Base-by-base conservation (phyloP, 345 rosid genomes). In the Boechera stricta region DNA sequence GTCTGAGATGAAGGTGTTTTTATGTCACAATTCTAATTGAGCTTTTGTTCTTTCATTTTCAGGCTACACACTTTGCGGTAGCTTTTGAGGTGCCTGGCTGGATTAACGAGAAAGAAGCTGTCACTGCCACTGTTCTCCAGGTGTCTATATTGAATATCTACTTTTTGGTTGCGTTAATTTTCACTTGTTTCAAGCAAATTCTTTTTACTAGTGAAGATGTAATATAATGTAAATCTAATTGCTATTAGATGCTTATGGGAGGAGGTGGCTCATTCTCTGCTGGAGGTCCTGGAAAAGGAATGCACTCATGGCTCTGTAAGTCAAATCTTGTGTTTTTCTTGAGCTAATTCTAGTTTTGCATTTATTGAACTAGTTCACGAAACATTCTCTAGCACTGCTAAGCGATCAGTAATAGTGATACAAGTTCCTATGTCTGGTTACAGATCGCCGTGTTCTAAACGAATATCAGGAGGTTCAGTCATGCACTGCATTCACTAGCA, bases 181-280 rank as follows among this genome's bases (percentile, higher is more conserved):
- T 54, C 45, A 12, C 18, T 16, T 73, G 26, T 62, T 61, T 72
- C 58, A 5, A 8, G 73, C 21, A 62, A 64, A 29, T 58, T 31
- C 4, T 61, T 18, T 28, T 44, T 36, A 35, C 49, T 10, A 18
- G 15, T 52, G 18, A n/a, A 26, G 38, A 59, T 4, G 41, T 18
- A 21, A 3, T 51, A 11, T 36, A 35, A 56, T 57, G 26, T 58
- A 47, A 72, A 44, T 45, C 16, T 10, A 4, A 55, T 67, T 70
- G 70, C 55, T 18, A 77, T 57, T 62, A 95, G 99, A 87, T 93
- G 93, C 92, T 95, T 71, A 81, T 92, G 93, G 97, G 98, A 71
- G 98, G 98, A 69, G 97, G 98, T 77, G 96, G 99, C 69, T 92
- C 99, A 64, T 95, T 95, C 86, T 95, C 99, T 31, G 88, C 96